Percentiles rank a stretch among this genome's conserved stretches.
Conservation (phyloP, 371 early-diverging fungal genomes). For the Syncephalastrum contaminatum region DNA sequence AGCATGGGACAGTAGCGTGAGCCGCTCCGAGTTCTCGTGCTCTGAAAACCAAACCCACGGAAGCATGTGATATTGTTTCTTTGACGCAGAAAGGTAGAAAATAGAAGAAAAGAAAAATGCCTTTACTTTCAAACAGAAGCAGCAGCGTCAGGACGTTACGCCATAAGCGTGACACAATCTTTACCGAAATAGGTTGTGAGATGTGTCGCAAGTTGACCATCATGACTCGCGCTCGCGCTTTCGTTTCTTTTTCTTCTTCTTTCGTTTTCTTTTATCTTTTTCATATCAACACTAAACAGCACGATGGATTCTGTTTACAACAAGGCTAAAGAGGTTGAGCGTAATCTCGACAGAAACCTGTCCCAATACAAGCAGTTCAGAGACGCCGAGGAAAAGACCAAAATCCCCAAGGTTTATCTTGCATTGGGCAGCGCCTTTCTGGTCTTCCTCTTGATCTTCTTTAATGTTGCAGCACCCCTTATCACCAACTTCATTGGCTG, state of each 20-base stretch:
- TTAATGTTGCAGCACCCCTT: constrained; percentile 82
- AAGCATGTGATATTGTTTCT: too few relatives aligned
- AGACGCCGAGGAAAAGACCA: constrained; percentile 13
- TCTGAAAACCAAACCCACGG: too few relatives aligned
- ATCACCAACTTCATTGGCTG: constrained; percentile 85
- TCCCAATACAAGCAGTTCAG: constrained; percentile 13
- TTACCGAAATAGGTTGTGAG: constrained; percentile 2
- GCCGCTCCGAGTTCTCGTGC: too few relatives aligned
- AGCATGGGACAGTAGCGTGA: too few relatives aligned
- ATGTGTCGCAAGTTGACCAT: constrained; percentile 2
- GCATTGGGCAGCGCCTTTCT: constrained; percentile 62
- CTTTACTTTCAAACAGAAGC: too few relatives aligned
- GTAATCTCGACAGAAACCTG: constrained; percentile 11
- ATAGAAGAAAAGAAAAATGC: too few relatives aligned
- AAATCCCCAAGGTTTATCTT: constrained; percentile 82
- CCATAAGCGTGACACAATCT: constrained; percentile 3
- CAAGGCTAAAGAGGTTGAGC: constrained; percentile 16
- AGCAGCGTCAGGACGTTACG: too few relatives aligned
- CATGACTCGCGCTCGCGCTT: neutral
- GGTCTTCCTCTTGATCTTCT: constrained; percentile 73
- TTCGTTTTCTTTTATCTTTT: constrained; percentile 4
- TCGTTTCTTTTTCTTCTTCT: neutral
- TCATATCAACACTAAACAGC: neutral
- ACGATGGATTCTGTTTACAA: constrained; percentile 8
- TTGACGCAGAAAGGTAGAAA: too few relatives aligned